Evolutionary conservation across 192 early-diverging fungal genomes (phyloP).

Genomic region (Podila verticillata): DNA sequence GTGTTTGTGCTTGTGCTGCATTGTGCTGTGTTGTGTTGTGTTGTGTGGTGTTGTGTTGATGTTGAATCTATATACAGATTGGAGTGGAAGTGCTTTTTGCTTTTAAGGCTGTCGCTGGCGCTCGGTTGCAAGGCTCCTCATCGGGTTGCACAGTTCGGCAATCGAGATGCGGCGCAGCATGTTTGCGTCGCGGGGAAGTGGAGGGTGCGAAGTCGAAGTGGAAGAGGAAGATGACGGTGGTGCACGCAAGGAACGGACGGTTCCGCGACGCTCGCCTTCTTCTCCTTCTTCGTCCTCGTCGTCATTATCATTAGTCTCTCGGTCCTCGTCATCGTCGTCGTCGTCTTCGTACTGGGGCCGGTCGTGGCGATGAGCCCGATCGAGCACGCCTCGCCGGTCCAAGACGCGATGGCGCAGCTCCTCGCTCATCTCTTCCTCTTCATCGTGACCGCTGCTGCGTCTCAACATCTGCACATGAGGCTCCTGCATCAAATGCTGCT

Average conservation of each 20-base stretch:
- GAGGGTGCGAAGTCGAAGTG: background rate
- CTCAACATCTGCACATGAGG: too few species aligned
- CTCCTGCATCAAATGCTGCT: background rate
- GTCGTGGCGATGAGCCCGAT: constrained; percentile 11
- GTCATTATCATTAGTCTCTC: background rate
- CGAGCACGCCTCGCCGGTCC: background rate
- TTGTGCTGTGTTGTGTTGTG: too few species aligned
- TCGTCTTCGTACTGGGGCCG: background rate
- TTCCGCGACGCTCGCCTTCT: background rate
- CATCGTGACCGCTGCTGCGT: background rate
- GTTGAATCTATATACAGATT: too few species aligned
- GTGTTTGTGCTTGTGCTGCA: too few species aligned
- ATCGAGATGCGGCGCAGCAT: constrained; percentile 51
- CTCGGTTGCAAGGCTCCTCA: constrained; percentile 46
- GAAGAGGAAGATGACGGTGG: background rate
- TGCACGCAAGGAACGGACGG: background rate
- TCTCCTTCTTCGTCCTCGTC: background rate
- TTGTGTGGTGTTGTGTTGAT: too few species aligned
- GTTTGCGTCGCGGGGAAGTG: constrained; percentile 4
- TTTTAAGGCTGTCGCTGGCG: background rate
- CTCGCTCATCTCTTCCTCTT: background rate
- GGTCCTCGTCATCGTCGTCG: background rate
- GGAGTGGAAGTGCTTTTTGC: too few species aligned
- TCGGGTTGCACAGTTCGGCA: constrained; percentile 46
- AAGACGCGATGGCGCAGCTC: background rate